Conservation (phyloP, 2,329 filamentous ascomycete genomes). For the Ilyonectria sp. region DNA sequence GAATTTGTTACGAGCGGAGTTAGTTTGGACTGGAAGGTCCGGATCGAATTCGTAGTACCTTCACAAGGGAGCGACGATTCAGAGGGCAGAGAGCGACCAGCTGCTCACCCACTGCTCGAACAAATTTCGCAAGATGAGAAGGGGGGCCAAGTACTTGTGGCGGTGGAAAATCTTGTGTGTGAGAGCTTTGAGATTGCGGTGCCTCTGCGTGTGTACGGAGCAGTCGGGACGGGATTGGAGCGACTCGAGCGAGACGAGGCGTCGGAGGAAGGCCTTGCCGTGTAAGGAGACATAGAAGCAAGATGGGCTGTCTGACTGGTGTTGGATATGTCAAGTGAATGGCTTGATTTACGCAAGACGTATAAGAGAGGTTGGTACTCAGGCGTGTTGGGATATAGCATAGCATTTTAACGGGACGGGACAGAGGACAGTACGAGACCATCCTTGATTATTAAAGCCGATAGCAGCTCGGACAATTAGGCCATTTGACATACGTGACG, state of each 20-base stretch:
- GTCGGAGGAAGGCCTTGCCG: constrained; percentile 61
- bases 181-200: constrained; percentile 94
- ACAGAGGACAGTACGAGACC: constrained; percentile 30
- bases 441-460: constrained; percentile 29
- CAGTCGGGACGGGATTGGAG: constrained; percentile 70
- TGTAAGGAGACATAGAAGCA: constrained; percentile 48
- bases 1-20: constrained; percentile 94
- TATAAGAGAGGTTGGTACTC: constrained; percentile 11
- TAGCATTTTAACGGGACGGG: constrained; percentile 33
- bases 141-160: constrained; percentile 80
- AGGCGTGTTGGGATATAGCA: constrained; percentile 31
- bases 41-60: constrained; percentile 93
- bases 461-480: constrained; percentile 16
- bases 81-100: constrained; percentile 38
- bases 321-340: constrained; percentile 23
- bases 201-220: constrained; percentile 85
- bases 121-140: constrained; percentile 85
- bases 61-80: constrained; percentile 56
- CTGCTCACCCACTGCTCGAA: constrained; percentile 75
- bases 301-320: not conserved
- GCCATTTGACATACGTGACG: constrained; percentile 12
- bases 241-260: constrained; percentile 70
- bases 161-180: constrained; percentile 82
- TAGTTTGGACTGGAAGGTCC: constrained; percentile 88
- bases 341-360: constrained; percentile 29